phyloP scores from a whole-genome alignment of 1,139 yeast genomes.

The Hanseniaspora uvarum region DNA sequence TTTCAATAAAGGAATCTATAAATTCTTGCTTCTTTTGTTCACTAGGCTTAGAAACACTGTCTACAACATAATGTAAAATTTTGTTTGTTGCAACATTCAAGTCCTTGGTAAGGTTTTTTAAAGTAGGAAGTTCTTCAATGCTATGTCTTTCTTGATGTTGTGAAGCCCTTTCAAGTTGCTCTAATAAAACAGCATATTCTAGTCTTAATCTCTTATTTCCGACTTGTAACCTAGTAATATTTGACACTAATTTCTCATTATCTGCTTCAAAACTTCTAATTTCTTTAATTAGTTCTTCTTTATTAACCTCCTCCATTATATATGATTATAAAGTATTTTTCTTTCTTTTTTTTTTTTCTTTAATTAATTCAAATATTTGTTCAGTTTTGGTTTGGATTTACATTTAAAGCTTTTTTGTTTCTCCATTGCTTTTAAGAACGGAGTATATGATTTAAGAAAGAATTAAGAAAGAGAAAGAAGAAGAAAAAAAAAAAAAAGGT shows the following conservation, averaged over 20 bases:
- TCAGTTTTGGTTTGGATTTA: not conserved
- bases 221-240: constrained; percentile 67
- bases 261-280: constrained; percentile 65
- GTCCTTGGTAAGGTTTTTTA: constrained; percentile 27
- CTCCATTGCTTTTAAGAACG: not conserved
- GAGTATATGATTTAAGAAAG: not conserved
- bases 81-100: constrained; percentile 21
- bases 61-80: constrained; percentile 13
- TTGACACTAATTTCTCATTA: constrained; percentile 68
- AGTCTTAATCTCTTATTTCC: constrained; percentile 70
- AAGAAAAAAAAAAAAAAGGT: not conserved
- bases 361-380: not conserved
- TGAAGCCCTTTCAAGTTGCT: constrained; percentile 56
- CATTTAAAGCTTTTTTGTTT: not conserved
- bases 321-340: not conserved
- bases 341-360: not conserved
- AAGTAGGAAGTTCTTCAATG: constrained; percentile 28
- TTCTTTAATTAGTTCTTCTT: constrained; percentile 39
- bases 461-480: not conserved
- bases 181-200: constrained; percentile 71
- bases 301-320: not conserved
- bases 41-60: constrained; percentile 22
- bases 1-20: constrained; percentile 19
- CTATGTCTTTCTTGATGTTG: constrained; percentile 27
- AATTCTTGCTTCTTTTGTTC: constrained; percentile 22